phyloP scores from a whole-genome alignment of 257 asterid species.

The Anisodus acutangulus region DNA sequence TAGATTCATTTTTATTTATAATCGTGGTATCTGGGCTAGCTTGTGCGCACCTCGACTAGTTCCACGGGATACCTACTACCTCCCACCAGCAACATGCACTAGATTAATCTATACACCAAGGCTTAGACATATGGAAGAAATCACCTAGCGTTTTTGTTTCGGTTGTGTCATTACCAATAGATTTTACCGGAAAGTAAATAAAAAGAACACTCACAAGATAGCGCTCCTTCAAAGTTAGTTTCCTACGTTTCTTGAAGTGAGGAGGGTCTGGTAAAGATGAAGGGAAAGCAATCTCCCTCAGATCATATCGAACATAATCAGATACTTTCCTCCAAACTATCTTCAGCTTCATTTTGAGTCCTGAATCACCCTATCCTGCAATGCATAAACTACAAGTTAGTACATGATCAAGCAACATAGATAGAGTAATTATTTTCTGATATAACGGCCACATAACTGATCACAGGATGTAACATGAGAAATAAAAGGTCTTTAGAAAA shows the following conservation, averaged over 20 bases:
- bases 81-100: too few species aligned
- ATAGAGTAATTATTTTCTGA: neutral
- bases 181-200: neutral
- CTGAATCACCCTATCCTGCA: neutral
- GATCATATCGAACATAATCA: conserved; percentile 78
- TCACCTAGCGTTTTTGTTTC: too few species aligned
- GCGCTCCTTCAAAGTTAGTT: conserved; percentile 73
- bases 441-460: neutral
- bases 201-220: conserved; percentile 58
- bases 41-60: too few species aligned
- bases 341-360: conserved; percentile 61
- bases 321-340: conserved; percentile 64
- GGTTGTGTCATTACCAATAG: neutral
- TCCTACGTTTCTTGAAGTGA: conserved; percentile 58
- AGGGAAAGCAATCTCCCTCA: conserved; percentile 89
- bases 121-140: too few species aligned
- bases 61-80: too few species aligned
- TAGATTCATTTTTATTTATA: neutral
- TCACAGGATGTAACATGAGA: neutral
- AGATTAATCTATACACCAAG: too few species aligned
- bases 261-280: conserved; percentile 95
- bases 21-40: too few species aligned
- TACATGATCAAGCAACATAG: neutral
- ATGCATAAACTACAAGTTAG: neutral
- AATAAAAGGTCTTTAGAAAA: neutral